A percentile compares a stretch with the other conserved stretches of the same genome.
These are phyloP conservation scores for Cadophora malorum DNA, from an alignment of 2,329 filamentous ascomycete genomes.

Conservation along the genomic window DNA sequence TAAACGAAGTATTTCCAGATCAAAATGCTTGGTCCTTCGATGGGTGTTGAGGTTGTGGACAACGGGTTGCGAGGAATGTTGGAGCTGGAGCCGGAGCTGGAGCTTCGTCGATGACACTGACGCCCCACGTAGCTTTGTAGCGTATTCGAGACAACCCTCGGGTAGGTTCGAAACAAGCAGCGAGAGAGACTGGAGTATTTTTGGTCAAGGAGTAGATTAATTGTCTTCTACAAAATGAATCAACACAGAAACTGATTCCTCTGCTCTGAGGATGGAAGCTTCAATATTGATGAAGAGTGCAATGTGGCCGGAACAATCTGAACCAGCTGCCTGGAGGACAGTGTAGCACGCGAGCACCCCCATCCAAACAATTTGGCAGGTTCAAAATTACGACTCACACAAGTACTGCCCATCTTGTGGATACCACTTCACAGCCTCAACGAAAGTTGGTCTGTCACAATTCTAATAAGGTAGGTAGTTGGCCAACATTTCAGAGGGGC, in stretches of 20 bases:
- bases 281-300: background rate
- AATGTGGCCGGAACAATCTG: conserved; percentile 5
- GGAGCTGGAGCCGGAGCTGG: background rate
- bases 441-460: background rate
- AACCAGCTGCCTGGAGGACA: background rate
- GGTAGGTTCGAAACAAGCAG: background rate
- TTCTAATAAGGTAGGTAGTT: too few species aligned
- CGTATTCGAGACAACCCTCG: background rate
- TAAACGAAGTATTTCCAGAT: background rate
- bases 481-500: too few species aligned
- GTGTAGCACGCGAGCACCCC: conserved; percentile 5
- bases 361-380: background rate
- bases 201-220: background rate
- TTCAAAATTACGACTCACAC: background rate
- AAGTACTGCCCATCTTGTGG: background rate
- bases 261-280: background rate
- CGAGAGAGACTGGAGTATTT: too few species aligned
- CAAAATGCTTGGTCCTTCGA: background rate
- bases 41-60: background rate
- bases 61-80: background rate
- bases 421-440: background rate
- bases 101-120: conserved; percentile 1
- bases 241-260: too few species aligned
- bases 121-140: background rate
- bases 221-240: background rate